phyloP scores from a whole-genome alignment of 1,139 yeast species.

The Zygoascus meyerae region DNA sequence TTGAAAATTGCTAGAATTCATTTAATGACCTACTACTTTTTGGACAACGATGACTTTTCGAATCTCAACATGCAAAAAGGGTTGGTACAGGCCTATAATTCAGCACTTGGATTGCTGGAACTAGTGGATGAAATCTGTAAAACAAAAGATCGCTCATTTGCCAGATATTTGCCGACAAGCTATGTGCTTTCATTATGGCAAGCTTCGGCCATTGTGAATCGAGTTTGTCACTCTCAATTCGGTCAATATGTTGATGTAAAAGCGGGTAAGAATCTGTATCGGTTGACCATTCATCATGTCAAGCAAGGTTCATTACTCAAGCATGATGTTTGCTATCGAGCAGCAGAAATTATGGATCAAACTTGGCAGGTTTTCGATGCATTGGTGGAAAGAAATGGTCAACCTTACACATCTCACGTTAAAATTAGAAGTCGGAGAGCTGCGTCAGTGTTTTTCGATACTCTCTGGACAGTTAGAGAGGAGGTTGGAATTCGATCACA shows the following conservation, averaged over 20 bases:
- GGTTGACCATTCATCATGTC: slow-evolving; percentile 62
- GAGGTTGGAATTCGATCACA: slow-evolving; percentile 57
- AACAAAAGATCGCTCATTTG: slow-evolving; percentile 50
- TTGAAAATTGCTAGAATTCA: slow-evolving; percentile 72
- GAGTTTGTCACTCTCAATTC: slow-evolving; percentile 69
- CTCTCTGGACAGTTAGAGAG: slow-evolving; percentile 74
- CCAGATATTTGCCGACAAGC: slow-evolving; percentile 77
- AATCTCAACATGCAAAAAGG: slow-evolving; percentile 67
- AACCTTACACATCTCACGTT: slow-evolving; percentile 29
- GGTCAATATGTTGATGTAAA: slow-evolving; percentile 60
- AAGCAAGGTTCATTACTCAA: slow-evolving; percentile 78
- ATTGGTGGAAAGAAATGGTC: slow-evolving; percentile 27
- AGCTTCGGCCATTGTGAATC: slow-evolving; percentile 77
- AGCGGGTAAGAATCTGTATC: slow-evolving; percentile 67
- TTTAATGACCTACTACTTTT: slow-evolving; percentile 70
- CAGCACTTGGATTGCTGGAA: slow-evolving; percentile 63
- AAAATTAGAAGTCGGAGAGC: slow-evolving; percentile 78
- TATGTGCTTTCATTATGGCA: slow-evolving; percentile 84
- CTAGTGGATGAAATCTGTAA: slow-evolving; percentile 62
- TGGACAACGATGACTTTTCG: slow-evolving; percentile 50
- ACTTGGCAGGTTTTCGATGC: slow-evolving; percentile 82
- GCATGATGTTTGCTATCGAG: slow-evolving; percentile 88
- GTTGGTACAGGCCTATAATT: slow-evolving; percentile 67
- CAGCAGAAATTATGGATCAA: slow-evolving; percentile 89
- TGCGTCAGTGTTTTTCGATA: slow-evolving; percentile 88